Conservation (phyloP, 352 stramenopile species). For the Globisporangium cederbergense region DNA sequence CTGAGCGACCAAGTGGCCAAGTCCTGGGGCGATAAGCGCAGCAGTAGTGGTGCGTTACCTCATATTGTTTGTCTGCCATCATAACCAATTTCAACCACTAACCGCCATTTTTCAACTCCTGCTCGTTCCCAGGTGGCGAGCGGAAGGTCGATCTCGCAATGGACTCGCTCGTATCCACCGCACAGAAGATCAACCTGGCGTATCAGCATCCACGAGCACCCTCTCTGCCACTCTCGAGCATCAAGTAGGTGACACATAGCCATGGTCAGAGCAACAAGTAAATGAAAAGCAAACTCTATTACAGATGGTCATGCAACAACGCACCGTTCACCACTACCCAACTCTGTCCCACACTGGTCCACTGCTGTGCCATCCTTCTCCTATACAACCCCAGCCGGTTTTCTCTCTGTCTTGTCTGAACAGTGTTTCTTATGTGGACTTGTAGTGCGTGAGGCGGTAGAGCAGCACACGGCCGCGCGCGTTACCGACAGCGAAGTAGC, state of each 20-base stretch:
- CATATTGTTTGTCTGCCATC: neutral
- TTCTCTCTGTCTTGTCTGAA: neutral
- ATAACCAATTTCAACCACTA: neutral
- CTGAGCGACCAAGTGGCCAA: constrained; percentile 54
- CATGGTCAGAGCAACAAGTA: neutral
- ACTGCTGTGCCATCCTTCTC: neutral
- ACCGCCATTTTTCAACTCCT: neutral
- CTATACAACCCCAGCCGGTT: constrained; percentile 7
- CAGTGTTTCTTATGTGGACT: constrained; percentile 56
- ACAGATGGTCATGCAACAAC: constrained; percentile 10
- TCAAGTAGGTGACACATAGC: neutral
- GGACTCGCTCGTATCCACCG: constrained; percentile 57
- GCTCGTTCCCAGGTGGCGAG: constrained; percentile 15
- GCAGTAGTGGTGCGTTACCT: constrained; percentile 6
- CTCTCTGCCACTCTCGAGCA: neutral
- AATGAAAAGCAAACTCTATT: constrained; percentile 23
- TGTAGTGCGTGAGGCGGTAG: constrained; percentile 95
- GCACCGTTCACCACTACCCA: neutral
- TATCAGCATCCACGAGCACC: constrained; percentile 25
- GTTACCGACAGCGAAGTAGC: constrained; percentile 95
- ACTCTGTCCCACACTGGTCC: neutral
- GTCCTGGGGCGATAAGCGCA: constrained; percentile 28
- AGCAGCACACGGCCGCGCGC: constrained; percentile 95
- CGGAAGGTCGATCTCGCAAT: constrained; percentile 48
- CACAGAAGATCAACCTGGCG: constrained; percentile 53